These are phyloP conservation scores for Bidens hawaiensis DNA, from an alignment of 140 eudicot genomes.

Conservation along the genomic window DNA sequence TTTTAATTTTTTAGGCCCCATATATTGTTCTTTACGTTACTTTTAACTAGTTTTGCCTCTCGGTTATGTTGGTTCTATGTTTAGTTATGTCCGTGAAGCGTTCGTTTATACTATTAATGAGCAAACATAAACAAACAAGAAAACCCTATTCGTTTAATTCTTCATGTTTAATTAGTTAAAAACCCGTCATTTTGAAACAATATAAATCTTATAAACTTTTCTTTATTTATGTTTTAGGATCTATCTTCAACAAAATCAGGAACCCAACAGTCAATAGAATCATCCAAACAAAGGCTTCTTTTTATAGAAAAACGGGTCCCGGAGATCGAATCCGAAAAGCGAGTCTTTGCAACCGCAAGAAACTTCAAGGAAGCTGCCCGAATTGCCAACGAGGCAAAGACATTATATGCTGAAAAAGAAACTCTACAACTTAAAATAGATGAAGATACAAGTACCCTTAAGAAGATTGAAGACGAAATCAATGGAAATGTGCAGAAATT, in stretches of 20 bases:
- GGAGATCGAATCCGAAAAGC: conserved; percentile 78
- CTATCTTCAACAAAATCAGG: conserved; percentile 61
- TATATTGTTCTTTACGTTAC: too few species aligned
- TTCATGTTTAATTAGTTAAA: too few species aligned
- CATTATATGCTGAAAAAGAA: conserved; percentile 54
- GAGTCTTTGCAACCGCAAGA: conserved; percentile 77
- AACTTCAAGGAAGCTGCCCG: conserved; percentile 87
- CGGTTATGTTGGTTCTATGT: too few species aligned
- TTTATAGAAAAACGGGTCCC: conserved; percentile 75
- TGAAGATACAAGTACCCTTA: conserved; percentile 29
- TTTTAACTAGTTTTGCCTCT: too few species aligned
- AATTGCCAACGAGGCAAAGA: conserved; percentile 63
- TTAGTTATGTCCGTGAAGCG: too few species aligned
- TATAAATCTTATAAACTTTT: not conserved
- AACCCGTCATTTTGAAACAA: not conserved
- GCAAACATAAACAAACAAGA: too few species aligned
- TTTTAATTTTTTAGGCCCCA: too few species aligned
- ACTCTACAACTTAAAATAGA: conserved; percentile 42
- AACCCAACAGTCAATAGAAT: conserved; percentile 55
- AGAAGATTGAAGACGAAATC: conserved; percentile 51
- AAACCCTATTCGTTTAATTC: too few species aligned
- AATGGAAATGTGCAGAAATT: conserved; percentile 31
- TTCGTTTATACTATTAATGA: too few species aligned
- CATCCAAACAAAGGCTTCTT: conserved; percentile 55
- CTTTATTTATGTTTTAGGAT: conserved; percentile 35